Base-by-base conservation (phyloP, 345 rosid genomes). In the rapeseed (Brassica napus) region DNA sequence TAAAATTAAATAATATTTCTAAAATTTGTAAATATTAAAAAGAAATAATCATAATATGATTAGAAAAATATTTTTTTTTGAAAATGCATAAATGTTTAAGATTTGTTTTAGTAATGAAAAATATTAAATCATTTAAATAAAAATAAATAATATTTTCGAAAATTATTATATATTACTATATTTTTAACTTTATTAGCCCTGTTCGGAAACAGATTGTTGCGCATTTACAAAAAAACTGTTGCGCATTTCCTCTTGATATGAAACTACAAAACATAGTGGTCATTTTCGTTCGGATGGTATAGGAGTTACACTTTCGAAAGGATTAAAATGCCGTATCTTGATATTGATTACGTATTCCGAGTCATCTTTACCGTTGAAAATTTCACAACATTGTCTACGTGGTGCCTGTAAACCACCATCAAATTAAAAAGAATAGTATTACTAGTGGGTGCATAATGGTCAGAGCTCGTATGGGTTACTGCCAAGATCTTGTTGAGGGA, bases 291-390 rank as follows among this genome's bases (percentile, higher is more conserved):
- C 37, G 42, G 34, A 47, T 67, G 61, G 57, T 67, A 15, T 84
- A 16, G 89, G 89, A 65, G 90, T 88, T 35, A 89, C 93, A 42
- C 87, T 92, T 77, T 94, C 97, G 65, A 78, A 82, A 3, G 57
- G 69, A 47, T 82, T 71, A 18, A 85, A 87, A 94, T 85, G 85
- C 82, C 97, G 85, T 49, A 94, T 83, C 70, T 83, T 80, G 73
- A 94, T 86, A 47, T 81, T 74, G 1, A 94, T 69, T 54, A 72
- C 74, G 8, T 47, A 32, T 3, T 72, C 76, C 10, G 9, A 37
- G 8, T 52, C 80, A 39, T 80, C 77, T 30, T 71, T 65, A 26
- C 73, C 72, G 62, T 85, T 81, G 80, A 86, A 52, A 54, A 75
- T 63, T 42, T 80, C 75, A 74, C 83, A 80, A 26, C 71, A 80